A percentile compares a stretch with the other conserved stretches of the same genome.
These are phyloP conservation scores for Hanseniaspora hatyaiensis DNA, from an alignment of 805 yeast genomes.

Conservation along the genomic window DNA sequence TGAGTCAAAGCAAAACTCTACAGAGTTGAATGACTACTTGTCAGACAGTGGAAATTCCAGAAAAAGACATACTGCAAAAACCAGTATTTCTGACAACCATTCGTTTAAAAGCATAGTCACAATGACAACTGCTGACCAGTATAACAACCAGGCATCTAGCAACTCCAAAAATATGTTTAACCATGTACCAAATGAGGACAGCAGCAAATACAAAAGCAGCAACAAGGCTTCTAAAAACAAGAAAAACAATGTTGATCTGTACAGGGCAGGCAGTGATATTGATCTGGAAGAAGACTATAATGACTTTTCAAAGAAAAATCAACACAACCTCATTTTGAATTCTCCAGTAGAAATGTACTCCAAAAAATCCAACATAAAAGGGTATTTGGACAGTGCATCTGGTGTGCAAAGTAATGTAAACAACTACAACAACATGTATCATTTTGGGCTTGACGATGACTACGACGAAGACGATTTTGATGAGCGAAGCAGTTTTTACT, in stretches of 20 bases:
- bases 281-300: not conserved
- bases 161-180: too few species aligned
- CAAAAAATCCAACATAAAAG: not conserved
- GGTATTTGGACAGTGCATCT: not conserved
- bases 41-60: not conserved
- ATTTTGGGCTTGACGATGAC: slow-evolving; percentile 22
- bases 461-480: slow-evolving; percentile 25
- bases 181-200: not conserved
- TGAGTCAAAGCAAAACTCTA: not conserved
- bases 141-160: too few species aligned
- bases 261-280: not conserved
- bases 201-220: not conserved
- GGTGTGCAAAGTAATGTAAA: not conserved
- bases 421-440: slow-evolving; percentile 17
- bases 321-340: not conserved
- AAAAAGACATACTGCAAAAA: not conserved
- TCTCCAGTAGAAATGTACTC: slow-evolving; percentile 2
- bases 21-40: not conserved
- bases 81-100: not conserved
- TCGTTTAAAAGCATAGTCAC: not conserved
- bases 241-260: too few species aligned
- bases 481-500: slow-evolving; percentile 19
- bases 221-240: not conserved
- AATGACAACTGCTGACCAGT: not conserved
- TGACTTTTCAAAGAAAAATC: not conserved